phyloP scores from a whole-genome alignment of 2,329 filamentous ascomycete genomes.

The Talaromyces funiculosus region DNA sequence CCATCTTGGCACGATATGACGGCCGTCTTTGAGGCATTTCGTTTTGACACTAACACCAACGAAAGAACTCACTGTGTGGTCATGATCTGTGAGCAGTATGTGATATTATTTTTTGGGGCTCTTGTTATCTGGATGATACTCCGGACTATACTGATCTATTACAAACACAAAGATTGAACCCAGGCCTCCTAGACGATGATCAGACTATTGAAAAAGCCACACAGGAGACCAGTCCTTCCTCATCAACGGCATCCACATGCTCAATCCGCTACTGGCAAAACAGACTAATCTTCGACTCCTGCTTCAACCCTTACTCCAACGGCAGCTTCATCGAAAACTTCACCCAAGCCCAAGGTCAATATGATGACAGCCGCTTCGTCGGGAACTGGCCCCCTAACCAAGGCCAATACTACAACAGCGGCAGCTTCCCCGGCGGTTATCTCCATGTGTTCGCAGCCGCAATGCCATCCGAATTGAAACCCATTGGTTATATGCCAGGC shows the following conservation, averaged over 20 bases:
- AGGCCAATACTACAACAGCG: not conserved
- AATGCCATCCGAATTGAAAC: not conserved
- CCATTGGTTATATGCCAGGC: not conserved
- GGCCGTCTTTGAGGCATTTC: not conserved
- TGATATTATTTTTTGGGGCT: not conserved
- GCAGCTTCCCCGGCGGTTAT: slow-evolving; percentile 5
- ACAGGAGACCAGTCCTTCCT: too few species aligned
- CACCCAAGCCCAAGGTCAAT: not conserved
- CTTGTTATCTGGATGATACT: too few species aligned
- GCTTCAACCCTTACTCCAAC: not conserved
- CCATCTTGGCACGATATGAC: not conserved
- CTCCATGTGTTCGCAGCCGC: not conserved
- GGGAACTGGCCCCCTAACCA: not conserved
- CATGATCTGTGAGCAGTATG: slow-evolving; percentile 6
- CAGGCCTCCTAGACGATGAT: not conserved
- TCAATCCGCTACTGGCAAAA: not conserved
- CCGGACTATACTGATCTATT: too few species aligned
- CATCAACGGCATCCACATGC: too few species aligned
- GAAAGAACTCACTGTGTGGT: not conserved
- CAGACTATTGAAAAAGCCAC: not conserved
- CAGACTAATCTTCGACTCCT: not conserved
- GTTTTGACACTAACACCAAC: not conserved
- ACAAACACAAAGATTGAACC: not conserved
- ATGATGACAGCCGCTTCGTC: not conserved
- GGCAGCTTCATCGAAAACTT: not conserved